Evolutionary conservation across 129 eudicot species (phyloP), one percentile per base, ranked within the genome.

Genomic region (Flaveria robusta): DNA sequence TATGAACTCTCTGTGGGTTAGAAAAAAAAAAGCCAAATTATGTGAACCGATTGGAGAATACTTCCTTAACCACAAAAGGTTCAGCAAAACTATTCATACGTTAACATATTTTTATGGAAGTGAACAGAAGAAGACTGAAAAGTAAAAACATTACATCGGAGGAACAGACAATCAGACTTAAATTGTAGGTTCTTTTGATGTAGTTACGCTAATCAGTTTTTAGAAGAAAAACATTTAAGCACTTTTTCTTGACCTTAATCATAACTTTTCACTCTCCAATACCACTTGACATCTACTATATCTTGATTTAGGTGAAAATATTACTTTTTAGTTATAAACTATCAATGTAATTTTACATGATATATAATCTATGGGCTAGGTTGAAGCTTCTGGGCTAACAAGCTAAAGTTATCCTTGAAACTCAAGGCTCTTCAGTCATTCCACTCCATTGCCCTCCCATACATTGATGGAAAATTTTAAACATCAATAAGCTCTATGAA

Each of bases 1-100:
- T 93, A 90, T 71, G 88, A 84, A 67, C 96, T 93, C 76, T 93
- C 96, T 75, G 92, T 93, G 97, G 14, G n/a, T 12, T 4, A 27
- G 1, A 59, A 78, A 70, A 16, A 59, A 78, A 70, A 16, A 23
- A 55, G 23, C 13, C 1, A 16, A 0, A 47, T 9, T 18, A 7
- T 10, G 64, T 63, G 19, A 60, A 60, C 6, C 27, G 16, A 31
- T 54, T 55, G 3, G 31, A 27, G 5, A 59, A 37, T 0, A 66
- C 56, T 50, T n/a, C 8, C 10, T 41, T 49, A 68, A 41, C 24
- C 43, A 47, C 15, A 16, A 24, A 43, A 58, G 18, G 27, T 39
- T 23, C 29, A 64, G 42, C 27, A 77, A 6, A 54, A 34, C 11
- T 29, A 69, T 14, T 34, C 24, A 24, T 23, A 59, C 4, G 9